These are phyloP conservation scores for Bruguiera hainesii DNA, from an alignment of 441 rosid species.

Conservation along the genomic window DNA sequence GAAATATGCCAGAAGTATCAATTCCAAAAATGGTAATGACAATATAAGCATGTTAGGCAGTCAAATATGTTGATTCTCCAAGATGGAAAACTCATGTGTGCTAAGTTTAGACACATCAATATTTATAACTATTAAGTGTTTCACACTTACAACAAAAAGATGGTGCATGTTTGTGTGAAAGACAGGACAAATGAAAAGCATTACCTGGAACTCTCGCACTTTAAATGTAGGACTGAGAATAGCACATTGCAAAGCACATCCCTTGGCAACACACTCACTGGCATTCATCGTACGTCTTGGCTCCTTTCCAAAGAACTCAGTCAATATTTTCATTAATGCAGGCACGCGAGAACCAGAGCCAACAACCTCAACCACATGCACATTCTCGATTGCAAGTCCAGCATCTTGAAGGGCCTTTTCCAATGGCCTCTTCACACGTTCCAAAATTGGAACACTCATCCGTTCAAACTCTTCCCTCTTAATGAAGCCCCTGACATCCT, in stretches of 20 bases:
- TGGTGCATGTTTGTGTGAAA: not conserved
- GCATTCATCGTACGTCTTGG: conserved; percentile 98
- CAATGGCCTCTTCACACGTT: conserved; percentile 84
- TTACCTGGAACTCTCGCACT: conserved; percentile 96
- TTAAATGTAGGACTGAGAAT: conserved; percentile 96
- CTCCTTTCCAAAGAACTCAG: conserved; percentile 93
- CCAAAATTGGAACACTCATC: conserved; percentile 77
- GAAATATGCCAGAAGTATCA: too few relatives aligned
- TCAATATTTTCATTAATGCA: conserved; percentile 66
- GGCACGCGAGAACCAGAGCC: conserved; percentile 94
- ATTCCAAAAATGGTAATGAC: too few relatives aligned
- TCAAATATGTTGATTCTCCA: too few relatives aligned
- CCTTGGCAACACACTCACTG: conserved; percentile 95
- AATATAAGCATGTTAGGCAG: too few relatives aligned
- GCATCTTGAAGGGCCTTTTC: conserved; percentile 93
- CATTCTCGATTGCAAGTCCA: conserved; percentile 61
- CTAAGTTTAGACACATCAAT: too few relatives aligned
- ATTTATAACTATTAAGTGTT: too few relatives aligned
- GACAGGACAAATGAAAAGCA: not conserved
- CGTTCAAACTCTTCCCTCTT: conserved; percentile 94
- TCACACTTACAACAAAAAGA: not conserved
- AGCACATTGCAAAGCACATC: conserved; percentile 93
- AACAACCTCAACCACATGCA: conserved; percentile 89
- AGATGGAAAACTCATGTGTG: too few relatives aligned
- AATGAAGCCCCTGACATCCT: conserved; percentile 81